Percentiles rank a stretch among this genome's conserved stretches.
These are phyloP conservation scores for Lachnellula cervina DNA, from an alignment of 2,329 filamentous ascomycete genomes.

Conservation along the genomic window DNA sequence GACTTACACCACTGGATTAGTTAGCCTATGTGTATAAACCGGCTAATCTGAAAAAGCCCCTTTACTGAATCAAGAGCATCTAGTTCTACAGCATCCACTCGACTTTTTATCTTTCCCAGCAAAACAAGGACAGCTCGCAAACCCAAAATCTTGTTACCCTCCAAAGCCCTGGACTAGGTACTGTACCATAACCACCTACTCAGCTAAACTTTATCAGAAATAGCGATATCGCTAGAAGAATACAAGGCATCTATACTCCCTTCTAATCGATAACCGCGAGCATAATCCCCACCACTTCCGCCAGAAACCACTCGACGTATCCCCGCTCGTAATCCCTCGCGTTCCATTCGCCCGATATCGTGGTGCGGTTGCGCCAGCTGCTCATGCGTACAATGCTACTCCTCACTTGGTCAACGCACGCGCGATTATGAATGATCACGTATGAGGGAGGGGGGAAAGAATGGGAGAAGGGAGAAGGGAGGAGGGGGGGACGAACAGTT, in stretches of 20 bases:
- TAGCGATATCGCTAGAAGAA: no score
- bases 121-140: no score
- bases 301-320: slow-evolving; percentile 8
- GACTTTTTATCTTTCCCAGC: no score
- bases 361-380: slow-evolving; percentile 12
- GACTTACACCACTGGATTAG: no score
- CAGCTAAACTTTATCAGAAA: no score
- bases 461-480: background rate
- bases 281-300: slow-evolving; percentile 14
- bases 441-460: background rate
- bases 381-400: slow-evolving; percentile 17
- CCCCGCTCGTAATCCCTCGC: slow-evolving; percentile 11
- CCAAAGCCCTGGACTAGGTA: no score
- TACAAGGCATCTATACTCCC: background rate
- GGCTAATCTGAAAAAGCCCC: no score
- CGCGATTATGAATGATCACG: background rate
- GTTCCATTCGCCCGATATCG: slow-evolving; percentile 20
- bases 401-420: background rate
- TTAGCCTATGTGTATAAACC: no score
- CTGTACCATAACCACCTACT: no score
- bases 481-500: slow-evolving; percentile 7
- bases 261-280: background rate
- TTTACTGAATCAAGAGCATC: no score
- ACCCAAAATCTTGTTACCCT: no score
- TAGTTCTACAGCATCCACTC: no score